A percentile compares a stretch with the other conserved stretches of the same genome.
Evolutionary conservation across 805 yeast species (phyloP).

Genomic region (Suhomyces sp.): DNA sequence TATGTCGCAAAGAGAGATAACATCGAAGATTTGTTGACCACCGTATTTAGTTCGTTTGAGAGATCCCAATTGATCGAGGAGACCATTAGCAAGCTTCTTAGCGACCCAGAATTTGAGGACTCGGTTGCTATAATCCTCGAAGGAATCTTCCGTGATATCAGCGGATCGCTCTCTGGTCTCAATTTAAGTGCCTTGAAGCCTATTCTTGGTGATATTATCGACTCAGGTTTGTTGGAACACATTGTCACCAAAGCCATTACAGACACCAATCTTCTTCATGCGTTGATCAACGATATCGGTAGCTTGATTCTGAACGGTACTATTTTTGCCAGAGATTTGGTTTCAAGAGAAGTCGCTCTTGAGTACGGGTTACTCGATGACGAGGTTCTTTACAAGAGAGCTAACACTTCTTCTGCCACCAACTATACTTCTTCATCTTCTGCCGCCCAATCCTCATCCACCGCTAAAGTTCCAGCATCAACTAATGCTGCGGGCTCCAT

Average conservation of each 20-base stretch:
- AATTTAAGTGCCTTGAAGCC: slow-evolving; percentile 18
- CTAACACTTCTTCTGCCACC: neutral
- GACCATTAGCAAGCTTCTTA: slow-evolving; percentile 21
- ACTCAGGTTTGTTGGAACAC: slow-evolving; percentile 25
- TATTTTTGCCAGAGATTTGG: slow-evolving; percentile 8
- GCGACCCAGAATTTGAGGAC: slow-evolving; percentile 23
- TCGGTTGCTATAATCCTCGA: slow-evolving; percentile 20
- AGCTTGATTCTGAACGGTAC: slow-evolving; percentile 16
- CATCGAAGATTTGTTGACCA: slow-evolving; percentile 27
- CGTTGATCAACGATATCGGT: slow-evolving; percentile 21
- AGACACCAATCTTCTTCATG: slow-evolving; percentile 20
- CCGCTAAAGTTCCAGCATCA: neutral
- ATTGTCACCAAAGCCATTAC: slow-evolving; percentile 20
- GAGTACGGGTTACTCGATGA: neutral
- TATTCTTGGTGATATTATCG: slow-evolving; percentile 16
- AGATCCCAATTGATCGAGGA: slow-evolving; percentile 26
- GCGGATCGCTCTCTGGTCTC: slow-evolving; percentile 12
- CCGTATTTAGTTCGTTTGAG: slow-evolving; percentile 25
- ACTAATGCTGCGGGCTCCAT: neutral
- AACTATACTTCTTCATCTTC: slow-evolving; percentile 1
- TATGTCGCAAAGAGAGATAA: slow-evolving; percentile 24
- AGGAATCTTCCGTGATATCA: slow-evolving; percentile 22
- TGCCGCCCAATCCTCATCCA: neutral
- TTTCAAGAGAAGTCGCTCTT: neutral
- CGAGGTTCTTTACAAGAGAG: neutral